Evolutionary conservation across 1,284 basidiomycete genomes (phyloP).

Genomic region (Anthracocystis walkeri): DNA sequence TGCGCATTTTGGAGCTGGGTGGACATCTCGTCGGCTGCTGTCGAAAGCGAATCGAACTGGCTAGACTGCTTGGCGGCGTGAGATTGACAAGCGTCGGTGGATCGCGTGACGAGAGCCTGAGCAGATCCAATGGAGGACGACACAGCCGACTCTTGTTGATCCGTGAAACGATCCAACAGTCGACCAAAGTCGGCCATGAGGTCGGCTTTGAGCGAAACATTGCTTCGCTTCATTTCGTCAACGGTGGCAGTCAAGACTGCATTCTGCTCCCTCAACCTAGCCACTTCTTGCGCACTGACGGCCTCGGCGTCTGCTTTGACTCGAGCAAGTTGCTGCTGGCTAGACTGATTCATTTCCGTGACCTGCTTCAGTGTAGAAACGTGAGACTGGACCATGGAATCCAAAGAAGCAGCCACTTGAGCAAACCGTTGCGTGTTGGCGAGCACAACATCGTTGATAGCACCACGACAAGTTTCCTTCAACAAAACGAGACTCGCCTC

Average conservation of each 20-base stretch:
- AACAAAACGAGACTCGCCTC: slow-evolving; percentile 72
- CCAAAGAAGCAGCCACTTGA: slow-evolving; percentile 68
- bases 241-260: slow-evolving; percentile 76
- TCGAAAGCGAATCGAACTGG: slow-evolving; percentile 19
- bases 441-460: slow-evolving; percentile 66
- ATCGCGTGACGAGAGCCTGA: slow-evolving; percentile 70
- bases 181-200: slow-evolving; percentile 79
- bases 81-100: slow-evolving; percentile 18
- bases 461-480: slow-evolving; percentile 67
- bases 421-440: slow-evolving; percentile 32
- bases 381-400: slow-evolving; percentile 72
- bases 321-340: slow-evolving; percentile 70
- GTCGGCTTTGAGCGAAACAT: slow-evolving; percentile 78
- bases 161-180: slow-evolving; percentile 78
- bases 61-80: slow-evolving; percentile 13
- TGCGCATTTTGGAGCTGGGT: slow-evolving; percentile 21
- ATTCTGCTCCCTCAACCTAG: slow-evolving; percentile 80
- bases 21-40: slow-evolving; percentile 11
- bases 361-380: slow-evolving; percentile 77
- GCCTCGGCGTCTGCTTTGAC: slow-evolving; percentile 74
- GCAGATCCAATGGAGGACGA: slow-evolving; percentile 75
- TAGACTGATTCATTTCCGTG: slow-evolving; percentile 73
- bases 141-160: slow-evolving; percentile 78
- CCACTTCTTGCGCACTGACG: slow-evolving; percentile 74
- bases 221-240: slow-evolving; percentile 77